These are phyloP conservation scores for Chenopodium suecicum DNA, from an alignment of 148 eudicot species.

Conservation along the genomic window DNA sequence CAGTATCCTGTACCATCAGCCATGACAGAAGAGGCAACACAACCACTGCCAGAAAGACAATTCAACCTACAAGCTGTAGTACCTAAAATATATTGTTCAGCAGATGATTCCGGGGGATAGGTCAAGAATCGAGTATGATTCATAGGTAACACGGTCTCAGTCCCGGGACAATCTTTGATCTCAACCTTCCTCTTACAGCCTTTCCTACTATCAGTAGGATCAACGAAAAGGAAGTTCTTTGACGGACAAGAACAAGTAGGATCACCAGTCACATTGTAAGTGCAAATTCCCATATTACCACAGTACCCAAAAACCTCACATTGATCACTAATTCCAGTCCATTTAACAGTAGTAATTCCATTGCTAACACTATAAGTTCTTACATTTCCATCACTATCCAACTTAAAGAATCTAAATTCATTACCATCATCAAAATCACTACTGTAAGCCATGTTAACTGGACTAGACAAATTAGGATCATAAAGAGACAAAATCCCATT, in stretches of 20 bases:
- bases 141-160: conserved; percentile 46
- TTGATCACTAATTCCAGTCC: conserved; percentile 72
- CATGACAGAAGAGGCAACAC: conserved; percentile 59
- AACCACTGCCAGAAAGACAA: conserved; percentile 46
- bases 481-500: conserved; percentile 50
- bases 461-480: conserved; percentile 37
- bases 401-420: conserved; percentile 48
- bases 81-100: conserved; percentile 34
- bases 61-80: conserved; percentile 48
- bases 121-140: conserved; percentile 63
- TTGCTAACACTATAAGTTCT: conserved; percentile 55
- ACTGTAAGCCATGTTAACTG: conserved; percentile 46
- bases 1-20: conserved; percentile 71
- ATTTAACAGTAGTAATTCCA: conserved; percentile 36
- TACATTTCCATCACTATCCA: conserved; percentile 74
- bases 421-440: conserved; percentile 62
- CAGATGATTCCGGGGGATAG: conserved; percentile 52
- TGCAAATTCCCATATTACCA: conserved; percentile 75
- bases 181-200: conserved; percentile 71
- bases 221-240: conserved; percentile 50
- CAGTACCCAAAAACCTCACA: conserved; percentile 76
- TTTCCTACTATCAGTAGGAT: conserved; percentile 47
- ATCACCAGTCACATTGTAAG: conserved; percentile 45
- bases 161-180: conserved; percentile 50
- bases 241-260: conserved; percentile 80